Evolutionary conservation across 2,329 filamentous ascomycete genomes (phyloP).

Genomic region (Trichoderma cornu-damae): DNA sequence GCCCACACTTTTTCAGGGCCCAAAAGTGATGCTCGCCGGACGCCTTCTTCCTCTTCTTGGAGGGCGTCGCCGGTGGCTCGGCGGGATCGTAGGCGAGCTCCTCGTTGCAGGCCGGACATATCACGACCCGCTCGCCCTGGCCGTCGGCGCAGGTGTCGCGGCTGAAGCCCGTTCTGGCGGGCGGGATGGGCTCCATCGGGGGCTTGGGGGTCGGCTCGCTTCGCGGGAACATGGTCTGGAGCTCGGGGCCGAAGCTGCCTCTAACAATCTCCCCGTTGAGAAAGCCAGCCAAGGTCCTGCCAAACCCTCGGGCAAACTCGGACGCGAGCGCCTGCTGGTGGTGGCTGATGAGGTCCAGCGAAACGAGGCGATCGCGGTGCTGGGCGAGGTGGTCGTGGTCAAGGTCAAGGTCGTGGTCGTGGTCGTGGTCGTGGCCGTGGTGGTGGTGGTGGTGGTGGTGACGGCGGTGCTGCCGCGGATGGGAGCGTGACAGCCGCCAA

Average conservation of each 20-base stretch:
- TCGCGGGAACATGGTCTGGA: constrained; percentile 20
- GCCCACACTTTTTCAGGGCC: constrained; percentile 85
- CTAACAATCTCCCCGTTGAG: constrained; percentile 24
- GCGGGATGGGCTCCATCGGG: constrained; percentile 57
- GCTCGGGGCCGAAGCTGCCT: constrained; percentile 29
- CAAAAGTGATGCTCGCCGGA: constrained; percentile 78
- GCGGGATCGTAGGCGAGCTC: constrained; percentile 72
- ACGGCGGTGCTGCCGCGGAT: constrained; percentile 20
- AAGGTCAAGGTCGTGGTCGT: no score
- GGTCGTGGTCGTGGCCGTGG: constrained; percentile 13
- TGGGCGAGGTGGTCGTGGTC: background rate
- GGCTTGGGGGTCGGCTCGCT: constrained; percentile 39
- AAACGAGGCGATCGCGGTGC: constrained; percentile 24
- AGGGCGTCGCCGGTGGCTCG: constrained; percentile 27
- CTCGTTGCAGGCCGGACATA: constrained; percentile 82
- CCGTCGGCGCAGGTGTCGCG: constrained; percentile 51
- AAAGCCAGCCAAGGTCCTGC: constrained; percentile 27
- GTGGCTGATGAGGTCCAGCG: constrained; percentile 26
- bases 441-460: constrained; percentile 11
- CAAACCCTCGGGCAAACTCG: constrained; percentile 23
- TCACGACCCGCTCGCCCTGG: constrained; percentile 61
- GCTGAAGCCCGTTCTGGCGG: constrained; percentile 72
- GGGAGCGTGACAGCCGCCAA: constrained; percentile 13
- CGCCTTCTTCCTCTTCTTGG: constrained; percentile 43
- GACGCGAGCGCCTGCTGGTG: constrained; percentile 21